Base-by-base conservation (phyloP, 164 flowering plant genomes). In the Magnolia kwangsiensis region DNA sequence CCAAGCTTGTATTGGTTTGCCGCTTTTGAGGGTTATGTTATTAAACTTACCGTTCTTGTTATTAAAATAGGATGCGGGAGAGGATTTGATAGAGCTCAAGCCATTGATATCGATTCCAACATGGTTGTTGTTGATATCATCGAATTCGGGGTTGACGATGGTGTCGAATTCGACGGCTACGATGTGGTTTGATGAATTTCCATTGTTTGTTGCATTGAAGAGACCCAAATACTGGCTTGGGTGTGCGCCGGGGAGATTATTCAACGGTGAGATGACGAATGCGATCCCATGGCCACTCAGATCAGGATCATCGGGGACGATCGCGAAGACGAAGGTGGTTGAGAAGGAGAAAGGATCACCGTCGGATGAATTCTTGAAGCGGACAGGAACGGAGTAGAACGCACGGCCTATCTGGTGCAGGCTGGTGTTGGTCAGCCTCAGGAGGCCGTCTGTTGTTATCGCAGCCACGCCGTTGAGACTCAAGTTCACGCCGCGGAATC, bases 261-360 rank as follows among this genome's bases (percentile, higher is more conserved):
- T 50, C 0, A 75, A 37, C 11, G 86, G 82, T 21, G 82, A 49
- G 19, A 81, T 24, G 13, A 75, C 79, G n/a, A 83, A 79, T 29
- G 77, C 82, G 1, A 84, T 74, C 4, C 85, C 85, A 8, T 77
- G 78, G 72, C 81, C 82, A 8, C 73, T 21, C 2, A 71, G 4
- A 20, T 21, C 11, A 1, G 51, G 71, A 6, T 51, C 2, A 8
- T 63, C 64, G 16, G 78, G 24, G 61, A 76, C 51, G 7, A 85
- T 79, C 7, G 79, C 82, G 49, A 85, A 82, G 49, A 81, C 79
- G 27, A 84, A 82, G 29, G 77, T 50, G 29, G 87, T 83, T 7
- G 85, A 83, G 77, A 81, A 85, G 5, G 83, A 77, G 67, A 76
- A 50, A 64, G 67, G 31, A 14, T 19, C 13, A 20, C 58, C 65